A percentile compares a stretch with the other conserved stretches of the same genome.
phyloP scores from a whole-genome alignment of 2,329 filamentous ascomycete genomes.

The Mollisiaceae sp. region DNA sequence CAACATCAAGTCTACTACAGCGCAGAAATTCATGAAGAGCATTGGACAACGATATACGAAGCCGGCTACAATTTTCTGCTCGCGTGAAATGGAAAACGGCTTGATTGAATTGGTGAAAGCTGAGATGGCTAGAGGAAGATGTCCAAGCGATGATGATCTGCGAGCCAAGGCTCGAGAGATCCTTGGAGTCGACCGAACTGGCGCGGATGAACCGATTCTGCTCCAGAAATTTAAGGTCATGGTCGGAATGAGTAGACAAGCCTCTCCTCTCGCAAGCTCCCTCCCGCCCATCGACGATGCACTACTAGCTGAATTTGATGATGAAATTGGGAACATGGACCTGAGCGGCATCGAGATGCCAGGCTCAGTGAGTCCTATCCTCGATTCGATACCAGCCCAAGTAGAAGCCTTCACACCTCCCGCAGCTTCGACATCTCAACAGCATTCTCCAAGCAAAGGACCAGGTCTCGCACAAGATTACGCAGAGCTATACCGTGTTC shows the following conservation, averaged over 20 bases:
- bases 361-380: neutral
- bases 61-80: slow-evolving; percentile 61
- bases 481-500: slow-evolving; percentile 30
- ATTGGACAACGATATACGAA: slow-evolving; percentile 51
- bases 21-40: slow-evolving; percentile 54
- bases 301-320: slow-evolving; percentile 31
- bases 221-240: slow-evolving; percentile 54
- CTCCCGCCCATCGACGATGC: slow-evolving; percentile 26
- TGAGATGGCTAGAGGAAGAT: slow-evolving; percentile 46
- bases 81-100: slow-evolving; percentile 61
- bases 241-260: slow-evolving; percentile 21
- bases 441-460: slow-evolving; percentile 10
- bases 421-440: neutral
- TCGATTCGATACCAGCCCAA: neutral
- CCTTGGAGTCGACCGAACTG: slow-evolving; percentile 51
- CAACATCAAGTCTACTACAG: slow-evolving; percentile 50
- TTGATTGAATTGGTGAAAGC: slow-evolving; percentile 54
- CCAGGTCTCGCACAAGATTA: slow-evolving; percentile 24
- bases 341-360: slow-evolving; percentile 16
- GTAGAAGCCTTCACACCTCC: neutral
- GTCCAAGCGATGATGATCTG: slow-evolving; percentile 56
- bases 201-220: slow-evolving; percentile 59
- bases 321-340: slow-evolving; percentile 30
- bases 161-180: slow-evolving; percentile 55
- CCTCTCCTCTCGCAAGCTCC: neutral